phyloP scores from a whole-genome alignment of 768 basidiomycete genomes.

The Suillus tomentosus region DNA sequence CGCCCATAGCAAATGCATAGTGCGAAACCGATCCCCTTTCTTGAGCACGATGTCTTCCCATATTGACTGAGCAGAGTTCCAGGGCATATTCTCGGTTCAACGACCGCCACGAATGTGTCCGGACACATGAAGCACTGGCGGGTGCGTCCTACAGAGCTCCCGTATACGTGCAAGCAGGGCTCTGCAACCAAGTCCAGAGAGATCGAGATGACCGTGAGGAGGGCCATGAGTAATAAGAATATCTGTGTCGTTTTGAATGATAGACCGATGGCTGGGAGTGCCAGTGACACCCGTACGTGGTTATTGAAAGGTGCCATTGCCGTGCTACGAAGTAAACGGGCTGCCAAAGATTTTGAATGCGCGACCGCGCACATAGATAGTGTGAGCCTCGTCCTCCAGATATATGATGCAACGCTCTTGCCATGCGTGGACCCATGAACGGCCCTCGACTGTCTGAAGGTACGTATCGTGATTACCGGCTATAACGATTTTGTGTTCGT shows the following conservation, averaged over 20 bases:
- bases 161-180: conserved; percentile 35
- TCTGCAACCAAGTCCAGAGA: conserved; percentile 30
- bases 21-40: neutral
- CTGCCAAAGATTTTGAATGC: conserved; percentile 39
- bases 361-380: conserved; percentile 33
- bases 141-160: conserved; percentile 22
- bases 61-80: conserved; percentile 33
- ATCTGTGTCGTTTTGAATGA: conserved; percentile 32
- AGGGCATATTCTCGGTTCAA: conserved; percentile 35
- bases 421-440: conserved; percentile 25
- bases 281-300: conserved; percentile 13
- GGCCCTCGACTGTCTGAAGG: conserved; percentile 24
- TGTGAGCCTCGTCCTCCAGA: conserved; percentile 36
- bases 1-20: too few relatives aligned
- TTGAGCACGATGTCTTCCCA: conserved; percentile 29
- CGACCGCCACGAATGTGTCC: conserved; percentile 44
- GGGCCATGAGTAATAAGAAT: conserved; percentile 49
- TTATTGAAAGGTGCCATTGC: conserved; percentile 40
- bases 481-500: conserved; percentile 43
- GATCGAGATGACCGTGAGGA: conserved; percentile 37
- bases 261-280: too few relatives aligned
- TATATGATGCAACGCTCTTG: conserved; percentile 30
- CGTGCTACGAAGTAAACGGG: conserved; percentile 40
- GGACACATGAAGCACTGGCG: conserved; percentile 41
- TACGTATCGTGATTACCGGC: conserved; percentile 45